Base-by-base conservation (phyloP, 1,284 basidiomycete genomes). In the Albatrellus sp. region DNA sequence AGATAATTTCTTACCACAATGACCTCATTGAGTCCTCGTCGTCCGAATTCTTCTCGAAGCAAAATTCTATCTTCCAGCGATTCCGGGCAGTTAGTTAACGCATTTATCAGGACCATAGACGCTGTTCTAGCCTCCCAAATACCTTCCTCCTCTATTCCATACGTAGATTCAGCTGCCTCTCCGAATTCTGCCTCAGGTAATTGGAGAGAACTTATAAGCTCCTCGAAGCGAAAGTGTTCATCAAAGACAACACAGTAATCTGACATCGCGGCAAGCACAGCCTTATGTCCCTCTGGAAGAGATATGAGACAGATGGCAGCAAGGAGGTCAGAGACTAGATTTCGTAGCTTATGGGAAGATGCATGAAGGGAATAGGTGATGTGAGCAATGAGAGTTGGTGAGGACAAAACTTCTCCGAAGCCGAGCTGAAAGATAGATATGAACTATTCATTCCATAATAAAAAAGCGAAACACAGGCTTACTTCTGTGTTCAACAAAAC, bases 401-500 rank as follows among this genome's bases (percentile, higher is more conserved):
- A 78, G 8, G 70, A 61, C 13, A 92, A 62, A 8, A 89, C 81
- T 52, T 74, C 66, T 32, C 72, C 69, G 55, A 92, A 90, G 9
- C 89, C 88, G 39, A 72, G 64, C 85, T 88, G 51, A 9, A 36
- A 40, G 43, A 42, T 37, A 37, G 31, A 41, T 38, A 32, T 29
- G 50, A 52, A 30, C 40, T 30, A 17, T 41, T 30, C 44, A 12
- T 37, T 20, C 13, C 17, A 46, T 8, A 28, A 8, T 14, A 28
- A 30, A 38, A 10, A 16, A 38, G 32, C 13, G 14, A 1, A 10
- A 28, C 11, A n/a, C 35, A 17, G 41, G 59, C 79, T 57, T 56
- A 89, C 89, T 62, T 88, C 79, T 2, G 85, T 91, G 56, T 94
- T 94, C 54, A 92, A 67, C 9, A 94, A 62, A 0, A 86, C 84